phyloP scores from a whole-genome alignment of 352 stramenopile genomes.

The Globisporangium viniferum region DNA sequence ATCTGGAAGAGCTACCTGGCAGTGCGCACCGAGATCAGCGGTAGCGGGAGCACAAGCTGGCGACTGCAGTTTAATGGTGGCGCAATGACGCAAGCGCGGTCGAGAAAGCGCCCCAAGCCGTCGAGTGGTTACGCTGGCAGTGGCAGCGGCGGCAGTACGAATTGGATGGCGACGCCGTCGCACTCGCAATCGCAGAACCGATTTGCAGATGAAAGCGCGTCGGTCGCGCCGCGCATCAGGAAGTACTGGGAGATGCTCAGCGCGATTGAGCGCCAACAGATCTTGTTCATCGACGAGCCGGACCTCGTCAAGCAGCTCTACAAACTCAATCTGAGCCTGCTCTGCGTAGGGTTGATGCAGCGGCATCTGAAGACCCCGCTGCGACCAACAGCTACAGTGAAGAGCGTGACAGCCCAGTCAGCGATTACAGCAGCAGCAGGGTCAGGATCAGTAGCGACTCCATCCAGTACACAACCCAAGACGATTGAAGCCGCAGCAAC shows the following conservation, averaged over 20 bases:
- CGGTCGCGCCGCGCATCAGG: constrained; percentile 30
- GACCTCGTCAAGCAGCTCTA: constrained; percentile 86
- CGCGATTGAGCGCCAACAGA: constrained; percentile 60
- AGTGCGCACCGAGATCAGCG: constrained; percentile 28
- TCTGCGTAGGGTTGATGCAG: constrained; percentile 84
- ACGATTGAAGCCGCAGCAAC: constrained; percentile 12
- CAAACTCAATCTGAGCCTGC: constrained; percentile 81
- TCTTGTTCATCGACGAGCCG: constrained; percentile 76
- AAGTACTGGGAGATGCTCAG: constrained; percentile 69
- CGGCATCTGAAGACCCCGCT: constrained; percentile 64
- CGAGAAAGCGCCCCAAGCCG: constrained; percentile 45
- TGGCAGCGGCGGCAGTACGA: background rate
- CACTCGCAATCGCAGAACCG: background rate
- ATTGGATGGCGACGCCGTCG: constrained; percentile 4
- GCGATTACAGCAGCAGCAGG: background rate
- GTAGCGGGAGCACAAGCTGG: background rate
- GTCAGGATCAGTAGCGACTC: constrained; percentile 1
- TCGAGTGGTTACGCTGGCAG: constrained; percentile 12
- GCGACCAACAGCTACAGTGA: constrained; percentile 10
- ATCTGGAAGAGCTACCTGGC: constrained; percentile 71
- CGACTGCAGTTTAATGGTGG: background rate
- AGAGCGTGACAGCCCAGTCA: constrained; percentile 1
- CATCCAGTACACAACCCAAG: background rate
- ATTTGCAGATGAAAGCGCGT: constrained; percentile 3
- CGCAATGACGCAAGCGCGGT: constrained; percentile 8